Base-by-base conservation (phyloP, 2,329 filamentous ascomycete species). In the Colletotrichum musae region DNA sequence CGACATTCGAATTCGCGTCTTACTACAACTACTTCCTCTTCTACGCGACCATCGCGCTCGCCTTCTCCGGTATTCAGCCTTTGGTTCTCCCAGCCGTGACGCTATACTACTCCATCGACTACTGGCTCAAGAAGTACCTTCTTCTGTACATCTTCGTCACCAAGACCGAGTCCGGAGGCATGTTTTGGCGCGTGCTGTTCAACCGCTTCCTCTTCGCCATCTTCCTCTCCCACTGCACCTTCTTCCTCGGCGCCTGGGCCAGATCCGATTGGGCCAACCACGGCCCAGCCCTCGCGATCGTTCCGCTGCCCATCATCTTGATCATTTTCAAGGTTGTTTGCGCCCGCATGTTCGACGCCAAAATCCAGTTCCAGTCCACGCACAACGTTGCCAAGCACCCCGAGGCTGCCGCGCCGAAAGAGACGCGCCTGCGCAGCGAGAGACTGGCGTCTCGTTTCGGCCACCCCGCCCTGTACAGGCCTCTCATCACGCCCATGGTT, bases 11-110 rank as follows among this genome's bases (percentile, higher is more conserved):
- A 74, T 98, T 98, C 77, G 94, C 96, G 68, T 94, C 90, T 74
- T 98, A 98, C 82, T 99, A 98, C 87, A 98, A 98, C 80, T 98
- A 97, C 80, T 98, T 98, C 80, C 85, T 98, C 36, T 99, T 94
- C 82, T 99, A 98, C 82, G 87, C 93, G 26, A 98, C 95, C 0
- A 93, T 98, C 39, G 92, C 94, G 0, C 85, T 99, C 16, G 94
- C 91, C 75, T 98, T 96, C 76, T 91, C 92, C 2, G 90, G 91
- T 2, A 86, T 98, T 60, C 96, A 98, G 80, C 96, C 96, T 0
- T 86, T 98, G 26, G 92, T 96, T 2, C 86, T 99, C 7, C 91
- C 93, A 0, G 93, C 97, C 47, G 94, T 93, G 1, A 94, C 95
- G 1, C 82, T 98, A 36, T 99, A 98, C 85, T 98, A 98, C 79